phyloP scores from a whole-genome alignment of 2,329 filamentous ascomycete genomes.

The Microdochium bolleyi region DNA sequence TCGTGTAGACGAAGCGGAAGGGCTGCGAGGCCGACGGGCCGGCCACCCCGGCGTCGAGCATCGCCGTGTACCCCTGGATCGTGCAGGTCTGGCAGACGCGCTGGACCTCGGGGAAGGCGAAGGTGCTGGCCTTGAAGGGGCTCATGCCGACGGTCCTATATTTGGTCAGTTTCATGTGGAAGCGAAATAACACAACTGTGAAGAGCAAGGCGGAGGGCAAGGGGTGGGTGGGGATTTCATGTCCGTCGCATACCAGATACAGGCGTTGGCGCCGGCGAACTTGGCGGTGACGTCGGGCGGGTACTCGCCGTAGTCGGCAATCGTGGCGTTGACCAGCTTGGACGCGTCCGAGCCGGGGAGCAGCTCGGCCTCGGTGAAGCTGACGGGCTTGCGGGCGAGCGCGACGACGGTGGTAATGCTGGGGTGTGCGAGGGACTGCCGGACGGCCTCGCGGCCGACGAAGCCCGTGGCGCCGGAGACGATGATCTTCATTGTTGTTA shows the following conservation, averaged over 20 bases:
- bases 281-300: slow-evolving; percentile 27
- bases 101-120: slow-evolving; percentile 11
- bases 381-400: slow-evolving; percentile 27
- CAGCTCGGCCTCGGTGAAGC: slow-evolving; percentile 10
- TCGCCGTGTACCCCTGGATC: slow-evolving; percentile 14
- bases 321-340: not conserved
- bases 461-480: slow-evolving; percentile 33
- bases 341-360: not conserved
- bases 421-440: slow-evolving; percentile 27
- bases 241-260: slow-evolving; percentile 27
- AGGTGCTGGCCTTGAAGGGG: slow-evolving; percentile 10
- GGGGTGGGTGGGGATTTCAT: too few relatives aligned
- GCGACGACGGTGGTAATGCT: slow-evolving; percentile 31
- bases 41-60: slow-evolving; percentile 9
- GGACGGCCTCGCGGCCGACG: slow-evolving; percentile 32
- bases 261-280: slow-evolving; percentile 2
- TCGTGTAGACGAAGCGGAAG: slow-evolving; percentile 29
- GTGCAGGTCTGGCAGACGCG: slow-evolving; percentile 15
- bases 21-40: slow-evolving; percentile 5
- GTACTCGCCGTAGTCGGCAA: slow-evolving; percentile 7
- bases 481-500: slow-evolving; percentile 32
- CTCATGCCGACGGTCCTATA: slow-evolving; percentile 18
- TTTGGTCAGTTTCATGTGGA: too few relatives aligned
- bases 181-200: too few relatives aligned
- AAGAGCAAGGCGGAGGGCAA: too few relatives aligned